Evolutionary conservation across 2,329 filamentous ascomycete genomes (phyloP), one percentile per base, ranked within the genome.

Genomic region (Talaromyces sp.): DNA sequence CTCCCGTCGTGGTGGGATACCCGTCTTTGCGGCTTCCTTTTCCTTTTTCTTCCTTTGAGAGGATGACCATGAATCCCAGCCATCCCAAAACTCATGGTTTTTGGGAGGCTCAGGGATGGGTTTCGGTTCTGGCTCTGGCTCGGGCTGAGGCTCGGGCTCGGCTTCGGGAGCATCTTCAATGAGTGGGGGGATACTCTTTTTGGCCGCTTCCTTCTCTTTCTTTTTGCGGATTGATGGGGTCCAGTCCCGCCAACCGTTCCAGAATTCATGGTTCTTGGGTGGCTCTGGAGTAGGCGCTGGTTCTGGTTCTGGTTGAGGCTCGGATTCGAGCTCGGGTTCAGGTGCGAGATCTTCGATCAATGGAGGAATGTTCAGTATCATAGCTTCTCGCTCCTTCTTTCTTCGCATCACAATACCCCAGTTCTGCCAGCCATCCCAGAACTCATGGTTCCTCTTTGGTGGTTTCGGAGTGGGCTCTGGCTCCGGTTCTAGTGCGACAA

Each of bases 91-190:
- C 19, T 58, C 45, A 49, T 66, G 58, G 11, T 67, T 64, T n/a
- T 58, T 60, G 5, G 51, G 53, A n/a, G 40, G 34, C 19, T 65
- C 63, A 38, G 59, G 53, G 19, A 67, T 61, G 6, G 65, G 65
- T 11, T 65, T 40, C 2, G 73, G 71, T 64, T 72, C 74, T 61
- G 72, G 67, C 67, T 67, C 80, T 65, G 64, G 61, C 25, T 56
- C 49, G 2, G 38, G 45, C 45, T 77, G 75, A 29, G 86, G 85
- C 72, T 88, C 88, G 65, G 83, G 34, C 31, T 34, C 85, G 60
- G 85, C 49, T 4, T 58, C 66, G 53, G 53, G 61, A 64, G 54
- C 19, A 31, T 65, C 47, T 51, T 65, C 45, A 8, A 53, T 62
- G 10, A 53, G 31, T 34, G 54, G 43, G 10, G 64, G 64, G 25